phyloP scores from a whole-genome alignment of 164 flowering plant genomes.

The Berberis vulgaris region DNA sequence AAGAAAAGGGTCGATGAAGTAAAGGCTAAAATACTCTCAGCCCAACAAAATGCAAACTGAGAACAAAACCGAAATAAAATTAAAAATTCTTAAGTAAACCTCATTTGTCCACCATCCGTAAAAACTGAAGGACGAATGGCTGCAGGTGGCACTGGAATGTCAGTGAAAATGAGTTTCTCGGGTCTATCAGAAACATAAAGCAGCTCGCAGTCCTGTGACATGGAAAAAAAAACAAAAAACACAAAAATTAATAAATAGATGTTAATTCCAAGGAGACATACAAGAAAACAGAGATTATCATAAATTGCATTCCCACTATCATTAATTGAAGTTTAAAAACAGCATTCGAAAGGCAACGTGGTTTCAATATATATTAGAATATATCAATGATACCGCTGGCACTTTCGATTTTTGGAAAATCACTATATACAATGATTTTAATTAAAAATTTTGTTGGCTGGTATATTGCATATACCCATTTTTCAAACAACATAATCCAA shows the following conservation, averaged over 20 bases:
- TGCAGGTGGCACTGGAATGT: slow-evolving; percentile 78
- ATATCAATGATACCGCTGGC: no score
- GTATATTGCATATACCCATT: no score
- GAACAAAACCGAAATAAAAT: neutral
- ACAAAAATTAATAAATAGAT: neutral
- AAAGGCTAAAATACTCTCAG: no score
- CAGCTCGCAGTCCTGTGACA: slow-evolving; percentile 77
- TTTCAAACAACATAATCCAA: no score
- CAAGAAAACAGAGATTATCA: neutral
- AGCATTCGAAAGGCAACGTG: no score
- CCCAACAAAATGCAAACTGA: no score
- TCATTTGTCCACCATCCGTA: slow-evolving; percentile 48
- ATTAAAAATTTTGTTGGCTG: no score
- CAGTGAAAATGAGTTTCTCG: slow-evolving; percentile 68
- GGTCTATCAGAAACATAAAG: slow-evolving; percentile 76
- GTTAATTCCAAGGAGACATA: neutral
- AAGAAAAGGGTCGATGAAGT: no score
- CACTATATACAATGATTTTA: no score
- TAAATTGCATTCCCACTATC: neutral
- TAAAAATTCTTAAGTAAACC: slow-evolving; percentile 25
- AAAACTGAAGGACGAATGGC: slow-evolving; percentile 82
- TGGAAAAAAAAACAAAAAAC: neutral
- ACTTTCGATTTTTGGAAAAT: no score
- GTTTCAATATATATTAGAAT: no score
- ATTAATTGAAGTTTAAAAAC: no score